Base-by-base conservation (phyloP, 2,329 filamentous ascomycete species). In the Cordyceps farinosa region DNA sequence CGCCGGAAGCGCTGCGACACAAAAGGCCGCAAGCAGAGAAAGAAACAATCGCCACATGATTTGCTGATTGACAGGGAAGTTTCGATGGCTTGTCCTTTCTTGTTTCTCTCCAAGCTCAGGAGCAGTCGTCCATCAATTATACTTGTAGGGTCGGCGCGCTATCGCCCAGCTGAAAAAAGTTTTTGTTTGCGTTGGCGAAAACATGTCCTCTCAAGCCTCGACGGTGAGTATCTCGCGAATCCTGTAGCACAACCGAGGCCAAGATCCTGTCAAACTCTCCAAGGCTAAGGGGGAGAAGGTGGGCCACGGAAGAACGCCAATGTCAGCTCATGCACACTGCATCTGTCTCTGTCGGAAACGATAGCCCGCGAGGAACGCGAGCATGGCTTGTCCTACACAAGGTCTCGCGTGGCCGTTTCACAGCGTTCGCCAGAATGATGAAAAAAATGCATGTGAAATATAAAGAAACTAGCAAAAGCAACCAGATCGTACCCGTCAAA, bases 1-100 rank as follows among this genome's bases (percentile, higher is more conserved):
- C 1, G 65, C 62, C 45, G 69, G 30, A 64, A 69, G n/a, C 3
- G 54, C 51, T 15, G 34, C 22, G 2, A 51, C 60, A 32, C 50
- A 4, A 22, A 50, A 3, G 52, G 55, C 40, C 50, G 13, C 50
- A 22, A 62, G 29, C 34, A 45, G 27, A 42, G 52, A 15, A 17
- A 64, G 9, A 30, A 57, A n/a, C 27, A 22, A 10, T 9, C 22
- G 40, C 48, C 47, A 52, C 62, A 63, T 63, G 11, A 17, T 44
- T 47, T 40, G 11, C 22, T 55, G 7, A 22, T 15, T 51, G 7
- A 38, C 22, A 6, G 22, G 6, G 22, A 32, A 22, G 22, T 22
- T 27, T 36, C 22, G 44, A 45, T 17, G 10, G 15, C 34, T 40
- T 27, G 15, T 22, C 22, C 42, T 9, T 17, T 45, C 50, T 27